Conservation (phyloP, 345 rosid genomes). For the Hypericum perforatum region DNA sequence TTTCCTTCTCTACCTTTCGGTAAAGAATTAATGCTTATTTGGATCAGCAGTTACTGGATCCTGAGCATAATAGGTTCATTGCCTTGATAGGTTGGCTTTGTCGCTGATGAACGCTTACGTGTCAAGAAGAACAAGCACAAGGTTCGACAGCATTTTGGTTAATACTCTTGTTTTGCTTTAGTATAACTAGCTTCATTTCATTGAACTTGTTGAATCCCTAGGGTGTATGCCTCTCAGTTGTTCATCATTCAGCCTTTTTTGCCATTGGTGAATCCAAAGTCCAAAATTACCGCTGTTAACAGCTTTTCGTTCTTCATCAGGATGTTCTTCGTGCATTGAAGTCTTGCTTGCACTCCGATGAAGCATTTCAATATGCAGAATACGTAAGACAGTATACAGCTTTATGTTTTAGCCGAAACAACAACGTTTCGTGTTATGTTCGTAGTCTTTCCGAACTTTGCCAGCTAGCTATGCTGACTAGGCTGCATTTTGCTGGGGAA, state of each 20-base stretch:
- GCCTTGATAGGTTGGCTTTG: conserved; percentile 60
- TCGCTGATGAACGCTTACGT: conserved; percentile 74
- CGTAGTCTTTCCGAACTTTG: neutral
- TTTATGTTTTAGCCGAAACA: neutral
- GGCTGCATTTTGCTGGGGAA: neutral
- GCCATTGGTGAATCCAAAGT: too few relatives aligned
- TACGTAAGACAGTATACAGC: conserved; percentile 43
- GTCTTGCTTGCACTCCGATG: conserved; percentile 47
- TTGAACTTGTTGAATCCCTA: too few relatives aligned
- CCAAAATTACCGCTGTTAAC: too few relatives aligned
- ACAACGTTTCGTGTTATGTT: neutral
- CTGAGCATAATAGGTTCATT: neutral
- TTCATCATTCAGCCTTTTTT: too few relatives aligned
- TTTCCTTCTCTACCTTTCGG: too few relatives aligned
- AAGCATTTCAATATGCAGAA: conserved; percentile 79
- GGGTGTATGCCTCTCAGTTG: too few relatives aligned
- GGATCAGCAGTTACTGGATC: too few relatives aligned
- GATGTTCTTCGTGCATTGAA: too few relatives aligned
- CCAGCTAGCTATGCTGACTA: too few relatives aligned
- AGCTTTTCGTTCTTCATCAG: conserved; percentile 24
- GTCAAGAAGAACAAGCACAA: conserved; percentile 69
- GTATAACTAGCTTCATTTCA: too few relatives aligned
- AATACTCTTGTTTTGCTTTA: neutral
- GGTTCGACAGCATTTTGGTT: conserved; percentile 28
- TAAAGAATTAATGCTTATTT: too few relatives aligned